phyloP scores from a whole-genome alignment of 1,284 basidiomycete genomes.

The Cutaneotrichosporon sp. region DNA sequence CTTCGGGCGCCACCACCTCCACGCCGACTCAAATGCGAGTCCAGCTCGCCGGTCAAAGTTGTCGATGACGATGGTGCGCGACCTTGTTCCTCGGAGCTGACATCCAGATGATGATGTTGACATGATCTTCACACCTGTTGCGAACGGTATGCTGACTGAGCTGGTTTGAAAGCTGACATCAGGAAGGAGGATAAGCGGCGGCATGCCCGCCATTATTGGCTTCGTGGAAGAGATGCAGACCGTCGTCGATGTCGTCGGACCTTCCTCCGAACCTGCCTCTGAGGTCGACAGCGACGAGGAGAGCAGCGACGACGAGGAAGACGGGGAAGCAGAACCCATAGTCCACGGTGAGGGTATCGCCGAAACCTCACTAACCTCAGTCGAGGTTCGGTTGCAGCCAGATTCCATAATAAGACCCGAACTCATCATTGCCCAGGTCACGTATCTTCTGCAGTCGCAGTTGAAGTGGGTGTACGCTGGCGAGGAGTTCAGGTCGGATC shows the following conservation, averaged over 20 bases:
- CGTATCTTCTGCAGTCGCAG: conserved; percentile 10
- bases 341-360: conserved; percentile 29
- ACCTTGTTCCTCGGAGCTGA: not conserved
- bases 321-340: conserved; percentile 8
- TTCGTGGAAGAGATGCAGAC: not conserved
- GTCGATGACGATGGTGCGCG: not conserved
- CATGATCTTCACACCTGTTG: conserved; percentile 9
- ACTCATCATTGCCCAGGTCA: conserved; percentile 10
- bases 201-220: not conserved
- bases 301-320: conserved; percentile 2
- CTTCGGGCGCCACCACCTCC: not conserved
- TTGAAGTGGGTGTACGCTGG: conserved; percentile 7
- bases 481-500: conserved; percentile 18
- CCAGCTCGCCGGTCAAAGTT: not conserved
- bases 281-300: conserved; percentile 15
- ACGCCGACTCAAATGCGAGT: not conserved
- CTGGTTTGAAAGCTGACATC: not conserved
- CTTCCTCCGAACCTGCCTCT: not conserved
- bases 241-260: not conserved
- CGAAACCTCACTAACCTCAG: conserved; percentile 52
- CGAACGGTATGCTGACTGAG: not conserved
- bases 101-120: not conserved
- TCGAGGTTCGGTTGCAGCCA: conserved; percentile 67
- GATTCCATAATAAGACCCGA: not conserved
- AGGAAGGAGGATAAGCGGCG: not conserved